phyloP scores from a whole-genome alignment of 768 basidiomycete species.

The Russula brevipes region DNA sequence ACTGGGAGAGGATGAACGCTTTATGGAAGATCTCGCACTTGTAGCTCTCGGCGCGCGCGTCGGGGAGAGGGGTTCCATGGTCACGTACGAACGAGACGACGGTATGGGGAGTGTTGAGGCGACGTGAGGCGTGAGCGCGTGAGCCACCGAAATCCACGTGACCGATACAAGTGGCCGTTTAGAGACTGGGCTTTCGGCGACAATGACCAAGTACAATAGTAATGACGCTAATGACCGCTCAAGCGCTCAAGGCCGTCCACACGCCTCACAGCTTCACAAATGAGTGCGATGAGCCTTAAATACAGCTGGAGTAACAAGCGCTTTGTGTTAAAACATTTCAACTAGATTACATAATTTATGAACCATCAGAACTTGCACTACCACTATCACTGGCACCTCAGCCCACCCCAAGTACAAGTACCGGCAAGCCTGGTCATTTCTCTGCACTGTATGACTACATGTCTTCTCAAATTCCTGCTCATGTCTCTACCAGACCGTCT shows the following conservation, averaged over 20 bases:
- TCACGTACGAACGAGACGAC: neutral
- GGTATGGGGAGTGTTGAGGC: no score
- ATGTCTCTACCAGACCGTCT: neutral
- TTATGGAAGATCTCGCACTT: neutral
- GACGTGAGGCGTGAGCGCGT: no score
- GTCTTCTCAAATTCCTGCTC: neutral
- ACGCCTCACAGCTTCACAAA: no score
- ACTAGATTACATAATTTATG: neutral
- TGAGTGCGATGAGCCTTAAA: no score
- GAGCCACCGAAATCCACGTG: neutral
- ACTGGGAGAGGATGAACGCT: slow-evolving; percentile 8
- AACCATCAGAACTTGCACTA: no score
- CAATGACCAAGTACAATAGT: no score
- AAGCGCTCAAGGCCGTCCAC: no score
- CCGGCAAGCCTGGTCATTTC: neutral
- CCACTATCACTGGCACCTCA: neutral
- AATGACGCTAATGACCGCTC: no score
- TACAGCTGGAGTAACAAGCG: no score
- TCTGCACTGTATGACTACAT: neutral
- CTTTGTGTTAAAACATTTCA: neutral
- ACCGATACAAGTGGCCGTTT: no score
- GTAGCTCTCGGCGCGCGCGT: neutral
- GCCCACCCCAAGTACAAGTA: neutral
- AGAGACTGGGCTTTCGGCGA: no score
- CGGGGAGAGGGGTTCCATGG: slow-evolving; percentile 2